A percentile compares a stretch with the other conserved stretches of the same genome.
These are phyloP conservation scores for Stentor roeselii DNA, from an alignment of 73 alveolate genomes.

Conservation along the genomic window DNA sequence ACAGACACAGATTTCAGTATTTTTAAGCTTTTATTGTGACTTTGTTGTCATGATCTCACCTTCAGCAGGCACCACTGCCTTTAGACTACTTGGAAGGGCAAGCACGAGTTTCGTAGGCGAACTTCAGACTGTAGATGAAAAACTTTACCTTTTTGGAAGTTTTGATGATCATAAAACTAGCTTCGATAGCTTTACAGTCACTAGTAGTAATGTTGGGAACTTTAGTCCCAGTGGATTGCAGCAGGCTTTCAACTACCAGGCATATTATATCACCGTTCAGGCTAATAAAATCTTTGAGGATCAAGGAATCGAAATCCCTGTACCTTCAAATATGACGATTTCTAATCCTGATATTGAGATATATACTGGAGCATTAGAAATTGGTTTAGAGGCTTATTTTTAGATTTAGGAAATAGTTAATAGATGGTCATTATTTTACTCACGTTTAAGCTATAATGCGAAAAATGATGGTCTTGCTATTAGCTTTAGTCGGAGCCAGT, in stretches of 20 bases:
- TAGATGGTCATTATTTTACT: not conserved
- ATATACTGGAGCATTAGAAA: slow-evolving; percentile 20
- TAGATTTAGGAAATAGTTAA: not conserved
- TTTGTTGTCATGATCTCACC: not conserved
- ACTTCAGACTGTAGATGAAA: not conserved
- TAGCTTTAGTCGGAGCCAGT: too few relatives aligned
- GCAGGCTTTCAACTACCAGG: not conserved
- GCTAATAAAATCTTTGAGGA: not conserved
- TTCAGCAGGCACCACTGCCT: not conserved
- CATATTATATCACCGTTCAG: not conserved
- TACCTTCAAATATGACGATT: slow-evolving; percentile 1
- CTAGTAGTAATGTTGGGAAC: not conserved
- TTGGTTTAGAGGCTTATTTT: not conserved
- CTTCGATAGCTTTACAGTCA: not conserved
- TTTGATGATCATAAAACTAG: not conserved
- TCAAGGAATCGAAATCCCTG: not conserved
- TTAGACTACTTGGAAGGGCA: not conserved
- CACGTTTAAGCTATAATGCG: too few relatives aligned
- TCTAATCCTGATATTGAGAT: not conserved
- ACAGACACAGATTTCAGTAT: not conserved
- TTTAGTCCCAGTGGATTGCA: not conserved
- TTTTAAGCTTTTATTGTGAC: not conserved
- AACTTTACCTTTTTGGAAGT: not conserved
- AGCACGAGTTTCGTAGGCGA: not conserved
- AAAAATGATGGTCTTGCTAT: too few relatives aligned